Evolutionary conservation across 257 asterid genomes (phyloP).

Genomic region (Solanum etuberosum): DNA sequence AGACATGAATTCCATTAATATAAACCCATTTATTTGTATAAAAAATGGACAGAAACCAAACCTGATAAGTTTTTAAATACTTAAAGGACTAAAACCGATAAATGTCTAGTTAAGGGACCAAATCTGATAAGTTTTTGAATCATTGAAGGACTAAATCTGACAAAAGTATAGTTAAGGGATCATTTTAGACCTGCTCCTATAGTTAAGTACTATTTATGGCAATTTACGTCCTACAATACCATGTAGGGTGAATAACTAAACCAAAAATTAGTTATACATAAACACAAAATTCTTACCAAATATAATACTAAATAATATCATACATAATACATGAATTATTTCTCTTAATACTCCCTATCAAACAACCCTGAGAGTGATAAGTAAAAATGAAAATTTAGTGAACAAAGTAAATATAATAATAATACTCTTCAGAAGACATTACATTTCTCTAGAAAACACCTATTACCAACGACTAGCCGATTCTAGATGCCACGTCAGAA

Average conservation of each 20-base stretch:
- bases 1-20: neutral
- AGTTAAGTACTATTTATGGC: too few relatives aligned
- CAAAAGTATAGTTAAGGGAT: too few relatives aligned
- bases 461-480: neutral
- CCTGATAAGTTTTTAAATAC: neutral
- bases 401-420: neutral
- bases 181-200: neutral
- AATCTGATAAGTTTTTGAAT: neutral
- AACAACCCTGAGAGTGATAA: neutral
- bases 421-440: neutral
- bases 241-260: neutral
- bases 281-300: neutral
- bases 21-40: neutral
- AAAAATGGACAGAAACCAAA: neutral
- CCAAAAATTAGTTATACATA: neutral
- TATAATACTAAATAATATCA: too few relatives aligned
- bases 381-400: too few relatives aligned
- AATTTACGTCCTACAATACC: too few relatives aligned
- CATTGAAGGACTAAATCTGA: too few relatives aligned
- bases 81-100: too few relatives aligned
- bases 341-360: neutral
- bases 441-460: neutral
- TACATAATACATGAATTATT: neutral
- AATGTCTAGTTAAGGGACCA: neutral
- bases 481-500: neutral